Evolutionary conservation across 164 flowering plant species (phyloP).

Genomic region (Magnolia kwangsiensis): DNA sequence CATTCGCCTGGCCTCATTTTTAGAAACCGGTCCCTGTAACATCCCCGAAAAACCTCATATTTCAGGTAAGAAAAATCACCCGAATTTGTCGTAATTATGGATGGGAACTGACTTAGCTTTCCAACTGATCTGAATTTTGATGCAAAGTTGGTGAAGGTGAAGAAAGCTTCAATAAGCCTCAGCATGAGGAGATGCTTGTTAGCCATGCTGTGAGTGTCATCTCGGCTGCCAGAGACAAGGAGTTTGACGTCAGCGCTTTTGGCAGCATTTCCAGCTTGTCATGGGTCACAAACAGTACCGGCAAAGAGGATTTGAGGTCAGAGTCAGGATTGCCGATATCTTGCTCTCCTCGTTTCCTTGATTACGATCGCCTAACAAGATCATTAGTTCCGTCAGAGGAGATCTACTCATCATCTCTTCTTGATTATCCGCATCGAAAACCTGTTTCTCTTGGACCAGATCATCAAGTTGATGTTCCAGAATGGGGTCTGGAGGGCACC

Average conservation of each 20-base stretch:
- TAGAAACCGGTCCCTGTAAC: constrained; percentile 9
- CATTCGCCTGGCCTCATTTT: constrained; percentile 5
- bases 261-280: constrained; percentile 18
- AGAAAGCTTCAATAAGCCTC: constrained; percentile 13
- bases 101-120: not conserved
- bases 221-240: constrained; percentile 14
- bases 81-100: not conserved
- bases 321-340: constrained; percentile 16
- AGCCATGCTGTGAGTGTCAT: not conserved
- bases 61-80: constrained; percentile 25
- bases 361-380: constrained; percentile 16
- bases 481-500: constrained; percentile 17
- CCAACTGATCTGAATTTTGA: constrained; percentile 10
- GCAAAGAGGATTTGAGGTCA: constrained; percentile 20
- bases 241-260: constrained; percentile 17
- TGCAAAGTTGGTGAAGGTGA: constrained; percentile 17
- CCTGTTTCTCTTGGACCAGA: constrained; percentile 43
- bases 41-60: constrained; percentile 10
- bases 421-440: constrained; percentile 29
- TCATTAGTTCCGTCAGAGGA: constrained; percentile 20
- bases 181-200: constrained; percentile 12
- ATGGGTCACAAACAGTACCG: constrained; percentile 14
- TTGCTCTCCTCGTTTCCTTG: constrained; percentile 17
- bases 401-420: constrained; percentile 15
- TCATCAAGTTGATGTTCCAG: constrained; percentile 47